phyloP scores from a whole-genome alignment of 2,329 filamentous ascomycete species.

The Sodiomyces alkalinus region DNA sequence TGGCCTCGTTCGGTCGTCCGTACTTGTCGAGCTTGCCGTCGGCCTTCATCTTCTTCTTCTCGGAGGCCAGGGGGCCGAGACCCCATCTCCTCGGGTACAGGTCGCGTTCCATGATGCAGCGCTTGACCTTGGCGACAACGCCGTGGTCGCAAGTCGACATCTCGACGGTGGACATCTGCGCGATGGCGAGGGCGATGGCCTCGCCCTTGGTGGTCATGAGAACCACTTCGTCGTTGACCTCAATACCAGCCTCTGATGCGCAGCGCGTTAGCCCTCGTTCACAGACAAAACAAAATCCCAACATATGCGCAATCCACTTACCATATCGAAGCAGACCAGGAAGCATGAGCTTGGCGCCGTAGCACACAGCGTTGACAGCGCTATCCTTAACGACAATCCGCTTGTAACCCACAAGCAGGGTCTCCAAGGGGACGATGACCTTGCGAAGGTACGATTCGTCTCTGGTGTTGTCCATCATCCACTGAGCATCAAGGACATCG shows the following conservation, averaged over 20 bases:
- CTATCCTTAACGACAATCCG: constrained; percentile 95
- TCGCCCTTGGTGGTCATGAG: constrained; percentile 99
- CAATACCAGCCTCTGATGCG: constrained; percentile 79
- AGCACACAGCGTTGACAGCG: constrained; percentile 93
- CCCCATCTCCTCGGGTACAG: constrained; percentile 96
- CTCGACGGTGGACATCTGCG: constrained; percentile 96
- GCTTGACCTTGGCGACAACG: constrained; percentile 96
- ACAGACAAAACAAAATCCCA: constrained; percentile 1
- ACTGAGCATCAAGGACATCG: constrained; percentile 91
- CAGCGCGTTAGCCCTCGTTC: constrained; percentile 13
- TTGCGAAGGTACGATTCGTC: constrained; percentile 85
- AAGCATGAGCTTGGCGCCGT: constrained; percentile 98
- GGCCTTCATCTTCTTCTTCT: constrained; percentile 99
- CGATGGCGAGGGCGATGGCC: constrained; percentile 89
- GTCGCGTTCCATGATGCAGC: constrained; percentile 99
- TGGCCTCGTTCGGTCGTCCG: constrained; percentile 80
- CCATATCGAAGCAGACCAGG: constrained; percentile 86
- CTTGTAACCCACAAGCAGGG: constrained; percentile 84
- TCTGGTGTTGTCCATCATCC: constrained; percentile 78
- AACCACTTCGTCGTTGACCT: constrained; percentile 91
- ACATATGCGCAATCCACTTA: constrained; percentile 27
- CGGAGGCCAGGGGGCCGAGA: constrained; percentile 75
- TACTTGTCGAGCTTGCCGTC: constrained; percentile 98
- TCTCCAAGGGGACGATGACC: constrained; percentile 88
- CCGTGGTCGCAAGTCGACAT: constrained; percentile 95